Base-by-base conservation (phyloP, 2,329 filamentous ascomycete species). In the Colletotrichum ledebouriae region DNA sequence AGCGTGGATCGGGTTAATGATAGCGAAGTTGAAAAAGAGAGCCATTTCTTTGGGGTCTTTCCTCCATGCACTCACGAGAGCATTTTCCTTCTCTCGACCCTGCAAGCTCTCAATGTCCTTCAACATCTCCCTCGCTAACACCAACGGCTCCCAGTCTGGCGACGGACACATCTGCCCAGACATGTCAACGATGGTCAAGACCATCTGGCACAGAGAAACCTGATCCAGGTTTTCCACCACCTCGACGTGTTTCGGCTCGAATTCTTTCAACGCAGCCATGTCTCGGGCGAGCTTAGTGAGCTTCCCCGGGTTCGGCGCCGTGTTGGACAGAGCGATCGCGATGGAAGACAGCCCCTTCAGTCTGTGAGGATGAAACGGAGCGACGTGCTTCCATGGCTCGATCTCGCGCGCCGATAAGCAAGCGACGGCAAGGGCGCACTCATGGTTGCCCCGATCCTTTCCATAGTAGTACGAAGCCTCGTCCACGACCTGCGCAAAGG, bases 291-390 rank as follows among this genome's bases (percentile, higher is more conserved):
- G 41, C 41, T 68, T 72, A 41, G 65, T 71, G 9, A 77, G 71
- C 39, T 71, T 76, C 20, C 75, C 75, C 3, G 78, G 79, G 12
- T 78, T 76, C 6, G 83, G 79, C 0, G 83, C 83, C 0, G 84
- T 85, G 66, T 85, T 81, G 67, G 83, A 81, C 6, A 89, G 75
- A 2, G 88, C 76, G 69, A 86, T 86, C 50, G 83, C 83, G 15
- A 89, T 76, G 52, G 83, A 79, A 59, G 87, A 78, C 11, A 88
- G 73, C 11, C 82, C 81, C 73, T 86, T 86, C 33, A 87, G 77
- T 25, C 88, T 79, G 29, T 80, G 78, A 0, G 82, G 81, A 53
- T 84, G 80, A 72, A 87, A 87, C 0, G 86, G 84, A 63, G 83
- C 81, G 12, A 82, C 78, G 59, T 82, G 80, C 47, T 82, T 83